These are phyloP conservation scores for Perilla frutescens DNA, from an alignment of 257 asterid species.

Conservation along the genomic window DNA sequence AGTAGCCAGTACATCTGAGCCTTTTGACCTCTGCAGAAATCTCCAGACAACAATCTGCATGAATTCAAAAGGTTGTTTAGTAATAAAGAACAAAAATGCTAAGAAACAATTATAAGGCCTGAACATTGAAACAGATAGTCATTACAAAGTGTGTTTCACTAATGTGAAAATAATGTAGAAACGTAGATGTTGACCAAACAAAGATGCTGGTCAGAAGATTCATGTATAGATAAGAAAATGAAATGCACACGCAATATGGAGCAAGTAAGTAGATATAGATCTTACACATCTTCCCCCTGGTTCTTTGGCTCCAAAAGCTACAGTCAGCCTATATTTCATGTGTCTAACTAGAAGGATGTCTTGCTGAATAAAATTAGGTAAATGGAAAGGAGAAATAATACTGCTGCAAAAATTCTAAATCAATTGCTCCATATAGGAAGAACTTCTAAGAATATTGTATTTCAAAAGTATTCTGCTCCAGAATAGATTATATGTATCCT, in stretches of 20 bases:
- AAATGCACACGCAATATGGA: background rate
- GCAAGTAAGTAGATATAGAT: background rate
- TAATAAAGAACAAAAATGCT: constrained; percentile 17
- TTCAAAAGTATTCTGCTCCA: too few relatives aligned
- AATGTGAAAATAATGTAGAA: background rate
- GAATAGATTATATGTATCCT: too few relatives aligned
- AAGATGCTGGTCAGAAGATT: background rate
- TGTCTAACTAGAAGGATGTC: background rate
- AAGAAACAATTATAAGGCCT: background rate
- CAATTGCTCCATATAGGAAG: background rate
- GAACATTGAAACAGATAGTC: constrained; percentile 7
- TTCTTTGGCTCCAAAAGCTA: background rate
- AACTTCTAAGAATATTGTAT: background rate
- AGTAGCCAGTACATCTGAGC: constrained; percentile 91
- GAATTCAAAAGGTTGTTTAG: constrained; percentile 22
- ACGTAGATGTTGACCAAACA: background rate
- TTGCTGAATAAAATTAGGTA: constrained; percentile 15
- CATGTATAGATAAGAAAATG: background rate
- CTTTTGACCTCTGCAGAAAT: constrained; percentile 80
- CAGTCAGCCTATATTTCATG: constrained; percentile 7
- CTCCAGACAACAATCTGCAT: constrained; percentile 96
- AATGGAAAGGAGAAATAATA: constrained; percentile 16
- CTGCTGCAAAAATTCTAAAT: constrained; percentile 1
- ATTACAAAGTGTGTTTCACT: background rate
- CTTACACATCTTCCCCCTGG: background rate